These are phyloP conservation scores for Venturia oleaginea DNA, from an alignment of 2,329 filamentous ascomycete species.

Conservation along the genomic window DNA sequence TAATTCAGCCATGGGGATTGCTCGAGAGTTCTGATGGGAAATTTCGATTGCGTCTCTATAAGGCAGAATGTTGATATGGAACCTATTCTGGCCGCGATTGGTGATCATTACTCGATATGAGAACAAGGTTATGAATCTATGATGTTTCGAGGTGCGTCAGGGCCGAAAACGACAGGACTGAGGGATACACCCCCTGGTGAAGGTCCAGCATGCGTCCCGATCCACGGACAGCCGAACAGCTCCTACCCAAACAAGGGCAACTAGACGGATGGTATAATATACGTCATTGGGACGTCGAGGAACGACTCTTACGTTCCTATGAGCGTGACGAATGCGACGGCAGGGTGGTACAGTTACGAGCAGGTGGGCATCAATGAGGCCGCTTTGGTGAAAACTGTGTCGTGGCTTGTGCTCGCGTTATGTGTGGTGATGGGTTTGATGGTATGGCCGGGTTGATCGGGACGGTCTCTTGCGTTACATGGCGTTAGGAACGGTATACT, in stretches of 20 bases:
- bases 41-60: neutral
- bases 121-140: neutral
- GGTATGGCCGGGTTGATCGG: neutral
- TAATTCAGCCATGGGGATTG: neutral
- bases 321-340: neutral
- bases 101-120: neutral
- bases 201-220: neutral
- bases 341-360: neutral
- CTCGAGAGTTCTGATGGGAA: neutral
- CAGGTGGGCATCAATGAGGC: neutral
- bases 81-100: neutral
- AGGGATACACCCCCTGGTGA: neutral
- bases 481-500: neutral
- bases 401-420: neutral
- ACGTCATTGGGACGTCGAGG: neutral
- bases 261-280: neutral
- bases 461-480: neutral
- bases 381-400: neutral
- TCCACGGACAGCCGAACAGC: neutral
- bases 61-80: neutral
- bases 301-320: neutral
- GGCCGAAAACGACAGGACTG: neutral
- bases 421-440: neutral
- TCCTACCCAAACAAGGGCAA: neutral
- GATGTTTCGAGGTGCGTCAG: too few relatives aligned